A percentile compares a stretch with the other conserved stretches of the same genome.
Evolutionary conservation across 345 rosid species (phyloP).

Genomic region (Pistacia atlantica): DNA sequence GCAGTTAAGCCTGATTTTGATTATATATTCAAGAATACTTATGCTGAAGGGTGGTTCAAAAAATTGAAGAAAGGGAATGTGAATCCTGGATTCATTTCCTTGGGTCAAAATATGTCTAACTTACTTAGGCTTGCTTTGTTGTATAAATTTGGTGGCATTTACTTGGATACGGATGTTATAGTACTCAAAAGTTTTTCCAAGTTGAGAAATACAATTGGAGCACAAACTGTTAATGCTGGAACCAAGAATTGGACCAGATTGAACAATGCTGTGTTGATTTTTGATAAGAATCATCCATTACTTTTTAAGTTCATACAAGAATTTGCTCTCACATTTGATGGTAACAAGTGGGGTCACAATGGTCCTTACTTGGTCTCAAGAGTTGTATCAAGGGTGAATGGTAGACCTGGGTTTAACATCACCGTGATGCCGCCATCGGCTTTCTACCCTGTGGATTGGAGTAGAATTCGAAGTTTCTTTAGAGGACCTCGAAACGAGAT

Average conservation of each 20-base stretch:
- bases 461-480: slow-evolving; percentile 54
- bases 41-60: slow-evolving; percentile 68
- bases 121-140: slow-evolving; percentile 71
- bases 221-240: slow-evolving; percentile 58
- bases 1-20: slow-evolving; percentile 68
- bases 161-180: slow-evolving; percentile 79
- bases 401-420: slow-evolving; percentile 48
- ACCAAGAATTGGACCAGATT: slow-evolving; percentile 82
- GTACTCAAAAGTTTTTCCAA: slow-evolving; percentile 47
- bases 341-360: slow-evolving; percentile 96
- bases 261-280: slow-evolving; percentile 81
- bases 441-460: slow-evolving; percentile 92
- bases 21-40: slow-evolving; percentile 59
- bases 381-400: slow-evolving; percentile 55
- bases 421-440: slow-evolving; percentile 74
- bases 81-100: slow-evolving; percentile 74
- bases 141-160: slow-evolving; percentile 81
- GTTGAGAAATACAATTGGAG: slow-evolving; percentile 73
- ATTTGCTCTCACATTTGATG: slow-evolving; percentile 78
- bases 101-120: slow-evolving; percentile 92
- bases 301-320: slow-evolving; percentile 75
- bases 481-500: slow-evolving; percentile 39
- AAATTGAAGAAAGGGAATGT: slow-evolving; percentile 52
- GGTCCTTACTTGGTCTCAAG: slow-evolving; percentile 93
- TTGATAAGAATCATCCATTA: slow-evolving; percentile 79